These are phyloP conservation scores for Penicillium thymicola DNA, from an alignment of 2,329 filamentous ascomycete species.

Conservation along the genomic window DNA sequence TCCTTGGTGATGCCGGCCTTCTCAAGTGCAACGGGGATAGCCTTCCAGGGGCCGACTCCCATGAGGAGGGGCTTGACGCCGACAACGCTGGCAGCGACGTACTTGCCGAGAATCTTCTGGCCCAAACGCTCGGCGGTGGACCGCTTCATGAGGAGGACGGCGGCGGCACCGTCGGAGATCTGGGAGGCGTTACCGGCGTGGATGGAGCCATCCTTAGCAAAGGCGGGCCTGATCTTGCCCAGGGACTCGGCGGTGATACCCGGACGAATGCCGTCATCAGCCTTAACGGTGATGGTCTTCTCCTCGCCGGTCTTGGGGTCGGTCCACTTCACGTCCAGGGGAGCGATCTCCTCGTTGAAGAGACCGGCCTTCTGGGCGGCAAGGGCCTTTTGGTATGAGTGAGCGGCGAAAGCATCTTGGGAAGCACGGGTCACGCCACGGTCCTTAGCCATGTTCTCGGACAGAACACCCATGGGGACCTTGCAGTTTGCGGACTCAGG, in stretches of 20 bases:
- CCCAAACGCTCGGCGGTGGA: constrained; percentile 83
- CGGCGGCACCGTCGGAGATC: constrained; percentile 92
- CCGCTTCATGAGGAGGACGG: constrained; percentile 93
- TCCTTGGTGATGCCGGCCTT: constrained; percentile 83
- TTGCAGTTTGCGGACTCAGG: constrained; percentile 90
- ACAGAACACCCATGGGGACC: constrained; percentile 92
- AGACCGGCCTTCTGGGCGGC: constrained; percentile 84
- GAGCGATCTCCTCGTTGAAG: constrained; percentile 87
- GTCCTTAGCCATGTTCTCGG: constrained; percentile 91
- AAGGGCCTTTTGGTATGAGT: constrained; percentile 84
- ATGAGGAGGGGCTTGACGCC: constrained; percentile 92
- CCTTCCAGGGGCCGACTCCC: constrained; percentile 93
- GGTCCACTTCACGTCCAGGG: constrained; percentile 79
- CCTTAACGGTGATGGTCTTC: constrained; percentile 75
- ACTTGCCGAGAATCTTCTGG: constrained; percentile 89
- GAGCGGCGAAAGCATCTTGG: constrained; percentile 93
- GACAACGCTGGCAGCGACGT: constrained; percentile 77
- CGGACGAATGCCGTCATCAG: constrained; percentile 81
- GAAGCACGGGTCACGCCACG: constrained; percentile 65
- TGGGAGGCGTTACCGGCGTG: constrained; percentile 96
- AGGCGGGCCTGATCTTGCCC: constrained; percentile 86
- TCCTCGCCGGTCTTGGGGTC: constrained; percentile 88
- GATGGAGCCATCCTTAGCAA: constrained; percentile 87
- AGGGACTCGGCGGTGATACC: constrained; percentile 85
- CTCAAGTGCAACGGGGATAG: constrained; percentile 86